A percentile compares a stretch with the other conserved stretches of the same genome.
Conservation (phyloP, 2,329 filamentous ascomycete genomes). For the Pyrenochaeta sp. region DNA sequence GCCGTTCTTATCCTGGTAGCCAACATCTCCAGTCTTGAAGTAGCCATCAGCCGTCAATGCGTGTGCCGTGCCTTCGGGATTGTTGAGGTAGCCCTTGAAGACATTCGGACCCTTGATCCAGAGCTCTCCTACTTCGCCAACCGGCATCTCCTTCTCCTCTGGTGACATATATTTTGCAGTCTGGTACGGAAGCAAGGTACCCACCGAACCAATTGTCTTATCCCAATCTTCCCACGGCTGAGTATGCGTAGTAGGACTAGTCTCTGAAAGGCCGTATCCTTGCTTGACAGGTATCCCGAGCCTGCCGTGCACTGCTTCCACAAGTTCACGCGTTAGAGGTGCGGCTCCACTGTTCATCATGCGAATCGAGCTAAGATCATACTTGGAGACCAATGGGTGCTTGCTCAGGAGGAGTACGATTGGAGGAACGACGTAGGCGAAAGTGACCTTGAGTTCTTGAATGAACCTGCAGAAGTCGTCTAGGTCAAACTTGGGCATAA, state of each 20-base stretch:
- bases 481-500: conserved; percentile 84
- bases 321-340: conserved; percentile 81
- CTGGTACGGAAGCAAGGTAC: conserved; percentile 79
- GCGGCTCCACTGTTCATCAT: conserved; percentile 91
- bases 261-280: conserved; percentile 90
- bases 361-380: conserved; percentile 79
- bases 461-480: conserved; percentile 80
- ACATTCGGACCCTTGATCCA: conserved; percentile 83
- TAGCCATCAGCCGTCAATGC: conserved; percentile 80
- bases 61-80: conserved; percentile 73
- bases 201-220: conserved; percentile 78
- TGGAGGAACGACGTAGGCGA: conserved; percentile 83
- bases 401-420: conserved; percentile 84
- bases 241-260: conserved; percentile 78
- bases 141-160: conserved; percentile 66
- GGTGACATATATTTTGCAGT: conserved; percentile 79
- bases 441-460: conserved; percentile 78
- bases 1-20: conserved; percentile 76
- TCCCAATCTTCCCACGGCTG: conserved; percentile 81
- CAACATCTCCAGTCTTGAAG: conserved; percentile 91
- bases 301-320: conserved; percentile 76
- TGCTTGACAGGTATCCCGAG: conserved; percentile 86
- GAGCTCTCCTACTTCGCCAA: conserved; percentile 65
- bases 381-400: conserved; percentile 78
- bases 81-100: conserved; percentile 81